Base-by-base conservation (phyloP, 1,284 basidiomycete genomes). In the Xerocomus minutiporus region DNA sequence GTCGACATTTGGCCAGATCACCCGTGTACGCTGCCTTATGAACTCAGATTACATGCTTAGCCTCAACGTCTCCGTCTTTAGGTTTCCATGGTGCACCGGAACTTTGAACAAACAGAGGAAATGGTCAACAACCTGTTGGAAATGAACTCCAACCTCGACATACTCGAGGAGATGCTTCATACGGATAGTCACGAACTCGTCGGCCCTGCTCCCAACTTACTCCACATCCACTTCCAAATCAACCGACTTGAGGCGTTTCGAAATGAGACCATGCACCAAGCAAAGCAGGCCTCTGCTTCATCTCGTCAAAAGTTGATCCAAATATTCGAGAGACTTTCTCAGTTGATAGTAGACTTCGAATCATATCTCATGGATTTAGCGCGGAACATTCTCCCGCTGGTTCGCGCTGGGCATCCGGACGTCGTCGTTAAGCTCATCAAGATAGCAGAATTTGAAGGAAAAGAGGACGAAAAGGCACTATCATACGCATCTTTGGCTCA, bases 31-130 rank as follows among this genome's bases (percentile, higher is more conserved):
- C 76, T 20, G 20, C 13, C 46, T 15, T 49, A 35, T 26, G 20
- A 29, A 26, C 28, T 28, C 15, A 25, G 20, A 12, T 15, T 2
- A 6, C 36, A 11, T 9, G 23, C 46, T 34, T n/a, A 35, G 8
- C 26, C 49, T 47, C 50, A 39, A 61, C 55, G 46, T 29, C 50
- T 46, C 9, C n/a, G 15, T 53, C 8, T 38, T 7, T 52, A 95
- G 89, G 93, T 98, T 5, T 98, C 96, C 17, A 86, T 90, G 74
- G 91, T 98, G 1, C 96, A 99, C 68, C 82, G 95, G 12, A 95
- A 97, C 67, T 95, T 99, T 65, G 86, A 93, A 53, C 91, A 92
- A 59, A 97, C 95, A 3, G 90, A 95, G 64, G 93, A 94, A 60
- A 97, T 97, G 83, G 90, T 98, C 51, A 86, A 88, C 57, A 94